Base-by-base conservation (phyloP, 2,329 filamentous ascomycete species). In the Pseudocercospora pini-densiflorae region DNA sequence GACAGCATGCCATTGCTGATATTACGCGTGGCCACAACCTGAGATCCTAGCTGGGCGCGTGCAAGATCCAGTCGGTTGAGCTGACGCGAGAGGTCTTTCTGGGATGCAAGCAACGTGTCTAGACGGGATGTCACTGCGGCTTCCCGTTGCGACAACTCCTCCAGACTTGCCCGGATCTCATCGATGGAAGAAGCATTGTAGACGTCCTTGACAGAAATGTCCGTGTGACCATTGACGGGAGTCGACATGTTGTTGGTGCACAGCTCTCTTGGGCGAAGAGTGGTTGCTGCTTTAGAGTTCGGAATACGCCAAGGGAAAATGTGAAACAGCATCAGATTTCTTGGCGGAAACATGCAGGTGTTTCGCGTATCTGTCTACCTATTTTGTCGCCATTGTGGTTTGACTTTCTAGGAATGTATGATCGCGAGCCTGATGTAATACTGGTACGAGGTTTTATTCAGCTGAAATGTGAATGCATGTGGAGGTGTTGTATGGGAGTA, bases 1-100 rank as follows among this genome's bases (percentile, higher is more conserved):
- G 92, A 90, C 66, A 99, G 90, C 92, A 97, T 97, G 77, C 89
- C 90, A 87, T 93, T 92, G 84, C 92, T 92, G 76, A 99, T 90
- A 53, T 89, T 85, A 68, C 94, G 88, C 14, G 93, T 91, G 59
- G 92, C 90, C 75, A 94, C 91, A 59, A 91, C 92, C 77, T 98
- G 95, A 5, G 93, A 88, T 65, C 93, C 93, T 33, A 98, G 87
- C 70, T 94, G 91, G 49, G 94, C 94, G 71, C 95, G 92, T 62
- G 97, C 86, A 31, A 97, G 85, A 79, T 99, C 95, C 69, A 99
- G 86, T 19, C 94, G 91, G 67, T 89, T 89, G 59, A 99, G 86
- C 75, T 97, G 93, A 71, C 93, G 91, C 21, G 91, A 90, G 59
- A 99, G 87, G 76, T 97, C 92, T 68, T 92, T 89, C 77, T 98